Conservation (phyloP, 352 stramenopile genomes). For the Globisporangium paddicum region DNA sequence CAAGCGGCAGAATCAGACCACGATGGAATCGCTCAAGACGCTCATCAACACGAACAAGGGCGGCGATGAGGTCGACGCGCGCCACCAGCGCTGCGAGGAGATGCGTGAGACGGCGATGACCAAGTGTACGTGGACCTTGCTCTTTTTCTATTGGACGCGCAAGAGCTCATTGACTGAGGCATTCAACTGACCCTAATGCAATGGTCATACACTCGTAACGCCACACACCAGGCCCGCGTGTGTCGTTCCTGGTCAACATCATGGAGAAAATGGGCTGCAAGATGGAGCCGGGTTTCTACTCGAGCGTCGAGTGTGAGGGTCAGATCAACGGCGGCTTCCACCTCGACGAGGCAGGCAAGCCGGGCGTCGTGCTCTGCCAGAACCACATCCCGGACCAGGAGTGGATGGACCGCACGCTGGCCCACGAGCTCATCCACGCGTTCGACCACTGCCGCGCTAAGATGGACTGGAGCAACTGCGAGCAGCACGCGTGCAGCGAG, state of each 20-base stretch:
- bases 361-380: slow-evolving; percentile 84
- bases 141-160: background rate
- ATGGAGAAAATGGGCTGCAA: slow-evolving; percentile 88
- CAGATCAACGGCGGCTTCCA: slow-evolving; percentile 86
- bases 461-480: slow-evolving; percentile 91
- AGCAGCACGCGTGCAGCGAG: slow-evolving; percentile 92
- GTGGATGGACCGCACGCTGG: slow-evolving; percentile 90
- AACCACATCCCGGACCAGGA: slow-evolving; percentile 90
- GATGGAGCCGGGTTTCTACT: slow-evolving; percentile 68
- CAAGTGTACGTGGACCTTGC: slow-evolving; percentile 49
- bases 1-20: slow-evolving; percentile 4
- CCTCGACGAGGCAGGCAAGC: slow-evolving; percentile 67
- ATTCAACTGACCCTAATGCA: background rate
- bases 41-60: slow-evolving; percentile 37
- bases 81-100: slow-evolving; percentile 49
- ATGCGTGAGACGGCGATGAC: slow-evolving; percentile 64
- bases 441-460: slow-evolving; percentile 93
- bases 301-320: slow-evolving; percentile 76
- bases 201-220: background rate
- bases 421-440: slow-evolving; percentile 92
- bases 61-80: slow-evolving; percentile 31
- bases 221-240: slow-evolving; percentile 59
- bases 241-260: slow-evolving; percentile 75
- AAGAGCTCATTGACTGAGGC: background rate
- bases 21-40: slow-evolving; percentile 70